phyloP scores from a whole-genome alignment of 2,329 filamentous ascomycete genomes.

The Pestalotiopsis sp. region DNA sequence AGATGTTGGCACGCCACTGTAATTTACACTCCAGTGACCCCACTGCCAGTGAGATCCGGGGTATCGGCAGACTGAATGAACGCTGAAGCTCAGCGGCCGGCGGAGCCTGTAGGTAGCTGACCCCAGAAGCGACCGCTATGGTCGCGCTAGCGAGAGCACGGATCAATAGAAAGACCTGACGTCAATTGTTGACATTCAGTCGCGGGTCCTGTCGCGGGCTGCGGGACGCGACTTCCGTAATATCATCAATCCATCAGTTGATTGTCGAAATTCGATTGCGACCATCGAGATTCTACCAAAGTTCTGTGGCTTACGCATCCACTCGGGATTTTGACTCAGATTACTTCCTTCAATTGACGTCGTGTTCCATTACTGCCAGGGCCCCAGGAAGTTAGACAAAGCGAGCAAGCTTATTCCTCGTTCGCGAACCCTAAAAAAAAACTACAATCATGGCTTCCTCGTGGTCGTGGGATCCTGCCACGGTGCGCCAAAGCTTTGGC shows the following conservation, averaged over 20 bases:
- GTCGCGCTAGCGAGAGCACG: neutral
- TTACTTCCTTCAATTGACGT: neutral
- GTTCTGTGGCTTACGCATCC: neutral
- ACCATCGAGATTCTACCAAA: neutral
- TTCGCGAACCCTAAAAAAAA: neutral
- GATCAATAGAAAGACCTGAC: neutral
- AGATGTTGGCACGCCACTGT: too few relatives aligned
- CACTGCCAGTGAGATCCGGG: neutral
- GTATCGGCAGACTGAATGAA: neutral
- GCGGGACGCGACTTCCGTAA: neutral
- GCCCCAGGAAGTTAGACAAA: neutral
- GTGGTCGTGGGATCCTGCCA: slow-evolving; percentile 16
- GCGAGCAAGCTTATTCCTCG: neutral
- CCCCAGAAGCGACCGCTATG: neutral
- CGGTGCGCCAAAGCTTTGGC: slow-evolving; percentile 3
- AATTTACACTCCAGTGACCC: neutral
- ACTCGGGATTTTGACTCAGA: neutral
- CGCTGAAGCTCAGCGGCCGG: too few relatives aligned
- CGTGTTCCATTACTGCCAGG: neutral
- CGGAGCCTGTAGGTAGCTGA: too few relatives aligned
- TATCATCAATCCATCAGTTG: neutral
- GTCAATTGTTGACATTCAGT: neutral
- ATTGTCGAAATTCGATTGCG: neutral
- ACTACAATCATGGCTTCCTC: slow-evolving; percentile 1
- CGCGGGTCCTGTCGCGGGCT: neutral